These are phyloP conservation scores for Rhododendron williamsianum DNA, from an alignment of 148 eudicot species.

Conservation along the genomic window DNA sequence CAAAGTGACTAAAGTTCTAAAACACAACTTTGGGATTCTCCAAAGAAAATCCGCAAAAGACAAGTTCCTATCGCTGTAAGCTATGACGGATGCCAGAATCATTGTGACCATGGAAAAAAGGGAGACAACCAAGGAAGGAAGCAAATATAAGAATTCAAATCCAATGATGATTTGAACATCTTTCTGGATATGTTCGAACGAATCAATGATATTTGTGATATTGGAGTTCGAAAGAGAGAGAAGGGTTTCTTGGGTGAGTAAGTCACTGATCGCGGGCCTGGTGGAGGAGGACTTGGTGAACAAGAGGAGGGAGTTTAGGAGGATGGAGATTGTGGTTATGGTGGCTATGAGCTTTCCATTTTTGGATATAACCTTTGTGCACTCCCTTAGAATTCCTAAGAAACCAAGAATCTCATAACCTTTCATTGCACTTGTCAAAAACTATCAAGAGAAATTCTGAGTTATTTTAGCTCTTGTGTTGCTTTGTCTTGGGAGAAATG, in stretches of 20 bases:
- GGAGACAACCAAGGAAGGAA: not conserved
- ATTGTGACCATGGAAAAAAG: not conserved
- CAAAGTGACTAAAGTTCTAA: not conserved
- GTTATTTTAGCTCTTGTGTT: not conserved
- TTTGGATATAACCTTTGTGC: constrained; percentile 13
- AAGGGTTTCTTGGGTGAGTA: not conserved
- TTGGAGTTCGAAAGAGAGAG: not conserved
- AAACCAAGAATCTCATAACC: not conserved
- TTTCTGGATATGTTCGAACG: not conserved
- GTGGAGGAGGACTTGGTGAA: not conserved
- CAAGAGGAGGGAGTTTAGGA: not conserved
- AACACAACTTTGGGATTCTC: not conserved
- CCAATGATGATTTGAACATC: not conserved
- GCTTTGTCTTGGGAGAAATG: not conserved
- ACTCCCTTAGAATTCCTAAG: constrained; percentile 19
- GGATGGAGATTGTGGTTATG: constrained; percentile 6
- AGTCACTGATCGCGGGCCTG: not conserved
- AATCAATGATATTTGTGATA: rapidly evolving
- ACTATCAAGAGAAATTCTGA: not conserved
- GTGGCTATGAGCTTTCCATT: constrained; percentile 20
- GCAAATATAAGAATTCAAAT: not conserved
- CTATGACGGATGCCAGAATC: not conserved
- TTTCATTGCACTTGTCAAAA: not conserved
- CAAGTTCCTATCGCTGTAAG: not conserved
- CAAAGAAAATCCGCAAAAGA: not conserved